Evolutionary conservation across 306 rosid species (phyloP).

Genomic region (Crotalaria pallida): DNA sequence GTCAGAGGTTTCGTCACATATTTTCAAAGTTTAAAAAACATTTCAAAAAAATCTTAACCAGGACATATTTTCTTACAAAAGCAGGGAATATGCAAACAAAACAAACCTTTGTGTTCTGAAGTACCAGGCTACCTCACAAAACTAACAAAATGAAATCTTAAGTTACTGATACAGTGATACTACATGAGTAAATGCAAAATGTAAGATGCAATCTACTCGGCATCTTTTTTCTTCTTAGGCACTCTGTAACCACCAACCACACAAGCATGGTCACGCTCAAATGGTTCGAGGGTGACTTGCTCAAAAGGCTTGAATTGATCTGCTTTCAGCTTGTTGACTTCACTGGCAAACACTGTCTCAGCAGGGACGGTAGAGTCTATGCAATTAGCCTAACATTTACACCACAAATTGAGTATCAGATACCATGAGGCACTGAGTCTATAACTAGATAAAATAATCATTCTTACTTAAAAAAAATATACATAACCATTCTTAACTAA

Average conservation of each 20-base stretch:
- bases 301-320: slow-evolving; percentile 83
- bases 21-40: too few relatives aligned
- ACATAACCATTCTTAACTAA: too few relatives aligned
- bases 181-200: neutral
- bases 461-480: too few relatives aligned
- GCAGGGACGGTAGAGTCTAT: slow-evolving; percentile 87
- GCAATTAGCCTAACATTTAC: slow-evolving; percentile 73
- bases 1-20: too few relatives aligned
- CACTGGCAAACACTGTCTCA: slow-evolving; percentile 58
- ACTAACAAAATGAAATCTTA: neutral
- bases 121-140: neutral
- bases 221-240: slow-evolving; percentile 59
- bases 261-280: slow-evolving; percentile 93
- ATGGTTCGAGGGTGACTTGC: slow-evolving; percentile 90
- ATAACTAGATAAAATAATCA: too few relatives aligned
- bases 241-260: slow-evolving; percentile 75
- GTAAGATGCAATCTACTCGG: neutral
- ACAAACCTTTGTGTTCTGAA: too few relatives aligned
- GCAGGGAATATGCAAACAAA: too few relatives aligned
- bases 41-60: too few relatives aligned
- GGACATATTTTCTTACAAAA: too few relatives aligned
- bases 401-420: neutral
- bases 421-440: too few relatives aligned
- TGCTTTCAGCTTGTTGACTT: slow-evolving; percentile 78
- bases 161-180: neutral